phyloP scores from a whole-genome alignment of 2,329 filamentous ascomycete species.

The Sclerotinia trifoliorum region DNA sequence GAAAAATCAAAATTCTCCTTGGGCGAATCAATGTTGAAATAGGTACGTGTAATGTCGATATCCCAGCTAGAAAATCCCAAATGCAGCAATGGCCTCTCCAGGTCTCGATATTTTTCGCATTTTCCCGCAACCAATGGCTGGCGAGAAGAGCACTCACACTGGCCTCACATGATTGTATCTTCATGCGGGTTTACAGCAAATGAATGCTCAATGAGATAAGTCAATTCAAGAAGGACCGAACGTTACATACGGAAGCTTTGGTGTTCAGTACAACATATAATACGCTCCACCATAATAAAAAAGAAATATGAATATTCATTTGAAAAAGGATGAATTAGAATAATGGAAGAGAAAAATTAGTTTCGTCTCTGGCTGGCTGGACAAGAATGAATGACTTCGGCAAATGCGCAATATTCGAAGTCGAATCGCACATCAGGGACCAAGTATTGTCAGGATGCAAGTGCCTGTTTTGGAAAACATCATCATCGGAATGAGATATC shows the following conservation, averaged over 20 bases:
- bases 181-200: conserved; percentile 36
- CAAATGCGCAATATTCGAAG: conserved; percentile 20
- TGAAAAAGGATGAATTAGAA: conserved; percentile 2
- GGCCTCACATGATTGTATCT: conserved; percentile 38
- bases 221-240: conserved; percentile 30
- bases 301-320: neutral
- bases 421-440: conserved; percentile 10
- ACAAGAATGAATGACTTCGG: neutral
- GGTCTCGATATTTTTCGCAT: neutral
- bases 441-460: conserved; percentile 1
- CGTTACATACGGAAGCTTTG: conserved; percentile 19
- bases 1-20: neutral
- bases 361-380: conserved; percentile 1
- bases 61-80: conserved; percentile 8
- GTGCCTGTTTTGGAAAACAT: neutral
- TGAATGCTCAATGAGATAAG: conserved; percentile 25
- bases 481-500: neutral
- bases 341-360: neutral
- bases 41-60: conserved; percentile 7
- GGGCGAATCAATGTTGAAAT: conserved; percentile 11
- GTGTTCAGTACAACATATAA: conserved; percentile 11
- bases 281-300: conserved; percentile 7
- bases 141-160: conserved; percentile 33
- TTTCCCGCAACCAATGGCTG: conserved; percentile 29
- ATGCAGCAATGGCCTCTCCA: conserved; percentile 14